phyloP scores from a whole-genome alignment of 192 early-diverging fungal species.

The Coemansia sp. region DNA sequence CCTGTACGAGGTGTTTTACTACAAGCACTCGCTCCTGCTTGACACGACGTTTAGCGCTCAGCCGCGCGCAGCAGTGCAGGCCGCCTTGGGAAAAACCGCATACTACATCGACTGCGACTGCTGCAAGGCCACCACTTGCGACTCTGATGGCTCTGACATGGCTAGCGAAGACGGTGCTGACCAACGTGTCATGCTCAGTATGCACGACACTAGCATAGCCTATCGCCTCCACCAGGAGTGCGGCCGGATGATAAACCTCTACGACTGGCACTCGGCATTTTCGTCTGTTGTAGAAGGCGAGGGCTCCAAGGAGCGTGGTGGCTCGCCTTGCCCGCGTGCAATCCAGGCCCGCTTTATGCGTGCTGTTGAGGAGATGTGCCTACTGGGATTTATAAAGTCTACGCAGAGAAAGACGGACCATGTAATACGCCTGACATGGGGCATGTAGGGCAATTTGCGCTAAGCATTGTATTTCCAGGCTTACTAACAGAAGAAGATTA shows the following conservation, averaged over 20 bases:
- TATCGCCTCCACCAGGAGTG: conserved; percentile 92
- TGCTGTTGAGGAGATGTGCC: conserved; percentile 81
- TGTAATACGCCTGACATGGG: conserved; percentile 83
- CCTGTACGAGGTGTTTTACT: conserved; percentile 81
- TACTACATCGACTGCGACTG: conserved; percentile 84
- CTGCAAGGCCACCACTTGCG: conserved; percentile 48
- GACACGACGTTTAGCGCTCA: conserved; percentile 81
- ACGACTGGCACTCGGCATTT: conserved; percentile 90
- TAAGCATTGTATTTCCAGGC: conserved; percentile 1
- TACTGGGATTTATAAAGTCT: conserved; percentile 85
- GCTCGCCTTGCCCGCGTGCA: conserved; percentile 48
- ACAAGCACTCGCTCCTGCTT: conserved; percentile 64
- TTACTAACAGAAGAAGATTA: neutral
- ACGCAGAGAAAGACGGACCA: conserved; percentile 93
- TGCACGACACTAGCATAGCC: conserved; percentile 83
- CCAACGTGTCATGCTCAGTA: conserved; percentile 57
- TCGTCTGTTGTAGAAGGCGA: conserved; percentile 71
- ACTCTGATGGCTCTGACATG: conserved; percentile 14
- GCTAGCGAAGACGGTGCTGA: conserved; percentile 35
- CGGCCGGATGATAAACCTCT: conserved; percentile 90
- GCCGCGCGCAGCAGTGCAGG: conserved; percentile 80
- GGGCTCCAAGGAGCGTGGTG: neutral
- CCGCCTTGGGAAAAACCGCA: conserved; percentile 71
- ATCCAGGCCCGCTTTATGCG: conserved; percentile 83
- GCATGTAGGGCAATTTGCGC: conserved; percentile 25